These are phyloP conservation scores for Sclerotinia subarctica DNA, from an alignment of 2,329 filamentous ascomycete species.

Conservation along the genomic window DNA sequence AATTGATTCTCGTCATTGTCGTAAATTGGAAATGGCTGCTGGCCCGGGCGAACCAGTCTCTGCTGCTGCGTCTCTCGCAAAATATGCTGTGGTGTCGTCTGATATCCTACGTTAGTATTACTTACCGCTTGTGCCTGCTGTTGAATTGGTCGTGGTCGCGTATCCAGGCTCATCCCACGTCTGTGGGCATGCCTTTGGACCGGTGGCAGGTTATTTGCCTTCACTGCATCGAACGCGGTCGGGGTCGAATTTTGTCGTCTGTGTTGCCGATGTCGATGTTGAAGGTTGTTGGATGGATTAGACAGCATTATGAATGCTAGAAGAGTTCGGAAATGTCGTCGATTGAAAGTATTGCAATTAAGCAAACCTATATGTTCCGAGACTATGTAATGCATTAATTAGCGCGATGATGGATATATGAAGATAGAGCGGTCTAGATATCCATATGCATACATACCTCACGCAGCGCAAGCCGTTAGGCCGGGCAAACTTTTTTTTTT, in stretches of 20 bases:
- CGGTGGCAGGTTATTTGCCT: constrained; percentile 63
- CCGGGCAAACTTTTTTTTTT: constrained; percentile 55
- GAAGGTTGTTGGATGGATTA: constrained; percentile 68
- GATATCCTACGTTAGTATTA: constrained; percentile 55
- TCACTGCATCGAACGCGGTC: constrained; percentile 70
- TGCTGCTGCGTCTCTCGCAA: constrained; percentile 90
- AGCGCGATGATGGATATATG: constrained; percentile 1
- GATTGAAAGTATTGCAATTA: constrained; percentile 49
- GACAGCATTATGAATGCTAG: constrained; percentile 74
- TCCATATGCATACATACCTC: constrained; percentile 54
- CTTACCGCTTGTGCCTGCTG: constrained; percentile 44
- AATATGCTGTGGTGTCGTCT: constrained; percentile 65
- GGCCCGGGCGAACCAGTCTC: constrained; percentile 76
- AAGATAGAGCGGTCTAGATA: constrained; percentile 18
- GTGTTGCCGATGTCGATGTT: constrained; percentile 72
- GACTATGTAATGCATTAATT: constrained; percentile 39
- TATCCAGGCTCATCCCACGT: constrained; percentile 82
- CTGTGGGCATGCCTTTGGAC: constrained; percentile 61
- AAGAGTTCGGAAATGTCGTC: constrained; percentile 64
- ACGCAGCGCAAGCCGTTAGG: constrained; percentile 81
- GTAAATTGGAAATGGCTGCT: constrained; percentile 32
- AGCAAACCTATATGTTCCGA: constrained; percentile 50
- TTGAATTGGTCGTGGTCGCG: constrained; percentile 56
- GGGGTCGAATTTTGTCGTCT: constrained; percentile 86
- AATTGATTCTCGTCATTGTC: constrained; percentile 53